phyloP scores from a whole-genome alignment of 176 grass and related monocot genomes.

The Chloris gayana region DNA sequence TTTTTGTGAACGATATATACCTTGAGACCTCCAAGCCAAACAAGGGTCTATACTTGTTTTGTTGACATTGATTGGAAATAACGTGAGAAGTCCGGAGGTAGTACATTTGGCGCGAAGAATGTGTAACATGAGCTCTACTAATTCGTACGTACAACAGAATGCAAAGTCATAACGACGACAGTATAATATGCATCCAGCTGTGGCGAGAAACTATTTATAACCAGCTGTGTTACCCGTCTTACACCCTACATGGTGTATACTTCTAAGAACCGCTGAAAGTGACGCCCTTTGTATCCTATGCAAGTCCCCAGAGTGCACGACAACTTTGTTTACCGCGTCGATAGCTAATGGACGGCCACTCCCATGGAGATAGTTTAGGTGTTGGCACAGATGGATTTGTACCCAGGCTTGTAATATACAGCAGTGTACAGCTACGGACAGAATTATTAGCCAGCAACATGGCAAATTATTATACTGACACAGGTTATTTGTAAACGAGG shows the following conservation, averaged over 20 bases:
- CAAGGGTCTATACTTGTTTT: too few relatives aligned
- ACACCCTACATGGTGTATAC: neutral
- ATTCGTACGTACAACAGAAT: too few relatives aligned
- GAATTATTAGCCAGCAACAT: neutral
- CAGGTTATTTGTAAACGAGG: neutral
- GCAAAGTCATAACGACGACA: too few relatives aligned
- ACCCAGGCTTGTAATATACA: neutral
- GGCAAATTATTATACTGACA: neutral
- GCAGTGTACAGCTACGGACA: neutral
- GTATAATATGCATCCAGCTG: neutral
- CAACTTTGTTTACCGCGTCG: neutral
- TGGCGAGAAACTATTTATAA: too few relatives aligned
- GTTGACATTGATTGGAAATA: too few relatives aligned
- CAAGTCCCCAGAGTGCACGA: neutral
- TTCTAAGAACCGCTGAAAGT: neutral
- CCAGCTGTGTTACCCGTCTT: neutral
- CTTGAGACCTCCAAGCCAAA: too few relatives aligned
- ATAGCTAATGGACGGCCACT: neutral
- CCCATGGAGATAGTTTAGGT: neutral
- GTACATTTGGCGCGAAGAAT: too few relatives aligned
- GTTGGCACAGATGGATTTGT: neutral
- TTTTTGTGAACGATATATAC: too few relatives aligned
- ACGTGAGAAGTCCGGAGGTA: too few relatives aligned
- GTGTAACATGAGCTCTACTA: too few relatives aligned
- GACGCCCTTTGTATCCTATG: neutral